A percentile compares a stretch with the other conserved stretches of the same genome.
These are phyloP conservation scores for Termitomyces sp. DNA, from an alignment of 768 basidiomycete genomes.

Conservation along the genomic window DNA sequence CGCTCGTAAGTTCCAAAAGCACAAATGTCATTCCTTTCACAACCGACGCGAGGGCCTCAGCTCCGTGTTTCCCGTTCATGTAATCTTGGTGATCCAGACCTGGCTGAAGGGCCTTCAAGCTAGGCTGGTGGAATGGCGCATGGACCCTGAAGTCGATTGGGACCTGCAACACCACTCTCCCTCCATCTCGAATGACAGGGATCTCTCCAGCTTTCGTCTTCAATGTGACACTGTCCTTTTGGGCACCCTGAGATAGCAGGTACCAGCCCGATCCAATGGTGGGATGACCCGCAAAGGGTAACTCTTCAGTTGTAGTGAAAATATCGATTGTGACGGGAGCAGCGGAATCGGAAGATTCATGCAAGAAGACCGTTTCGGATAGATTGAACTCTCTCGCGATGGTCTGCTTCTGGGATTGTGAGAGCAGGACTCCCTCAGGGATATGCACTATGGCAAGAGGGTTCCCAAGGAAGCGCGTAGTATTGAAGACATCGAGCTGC, in stretches of 20 bases:
- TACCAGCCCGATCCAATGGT: conserved; percentile 42
- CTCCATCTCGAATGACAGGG: conserved; percentile 24
- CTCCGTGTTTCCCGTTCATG: conserved; percentile 28
- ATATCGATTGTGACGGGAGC: conserved; percentile 33
- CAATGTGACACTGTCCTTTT: conserved; percentile 23
- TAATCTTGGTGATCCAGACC: conserved; percentile 29
- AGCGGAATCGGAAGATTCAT: conserved; percentile 23
- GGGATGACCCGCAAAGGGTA: conserved; percentile 45
- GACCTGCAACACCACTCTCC: conserved; percentile 31
- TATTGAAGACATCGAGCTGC: conserved; percentile 42
- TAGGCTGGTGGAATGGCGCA: conserved; percentile 19
- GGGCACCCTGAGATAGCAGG: conserved; percentile 25
- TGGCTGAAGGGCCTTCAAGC: conserved; percentile 26
- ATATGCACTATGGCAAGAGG: conserved; percentile 42
- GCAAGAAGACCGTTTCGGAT: conserved; percentile 45
- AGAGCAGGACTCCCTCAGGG: conserved; percentile 22
- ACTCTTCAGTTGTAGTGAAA: conserved; percentile 35
- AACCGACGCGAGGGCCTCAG: conserved; percentile 36
- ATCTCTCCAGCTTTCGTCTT: conserved; percentile 41
- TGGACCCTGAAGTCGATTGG: conserved; percentile 42
- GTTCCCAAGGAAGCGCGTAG: conserved; percentile 36
- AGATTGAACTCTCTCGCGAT: conserved; percentile 48
- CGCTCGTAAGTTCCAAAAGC: conserved; percentile 32
- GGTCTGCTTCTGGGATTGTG: conserved; percentile 36
- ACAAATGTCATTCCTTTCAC: conserved; percentile 47